phyloP scores from a whole-genome alignment of 768 basidiomycete genomes.

The Suillus lakei region DNA sequence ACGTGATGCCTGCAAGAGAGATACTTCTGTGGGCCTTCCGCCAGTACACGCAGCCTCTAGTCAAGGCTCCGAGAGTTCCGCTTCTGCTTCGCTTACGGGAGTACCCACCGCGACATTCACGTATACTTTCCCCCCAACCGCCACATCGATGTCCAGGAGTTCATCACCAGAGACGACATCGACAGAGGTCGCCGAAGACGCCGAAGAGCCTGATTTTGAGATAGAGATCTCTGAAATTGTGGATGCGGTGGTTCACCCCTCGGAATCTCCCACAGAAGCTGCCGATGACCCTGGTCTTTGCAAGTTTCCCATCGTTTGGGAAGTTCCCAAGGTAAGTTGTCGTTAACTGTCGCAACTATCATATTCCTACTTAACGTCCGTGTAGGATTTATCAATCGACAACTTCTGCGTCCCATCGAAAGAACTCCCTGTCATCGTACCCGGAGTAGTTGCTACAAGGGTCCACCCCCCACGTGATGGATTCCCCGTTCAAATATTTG shows the following conservation, averaged over 20 bases:
- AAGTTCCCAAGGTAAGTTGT: background rate
- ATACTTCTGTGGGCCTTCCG: background rate
- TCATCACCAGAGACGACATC: background rate
- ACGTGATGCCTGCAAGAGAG: background rate
- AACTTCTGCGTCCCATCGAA: background rate
- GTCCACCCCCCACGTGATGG: background rate
- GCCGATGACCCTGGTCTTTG: no score
- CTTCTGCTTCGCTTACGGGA: background rate
- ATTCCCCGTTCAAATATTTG: slow-evolving; percentile 13
- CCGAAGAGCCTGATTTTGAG: no score
- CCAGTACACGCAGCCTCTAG: background rate
- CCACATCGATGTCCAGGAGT: no score
- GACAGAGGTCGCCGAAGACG: background rate
- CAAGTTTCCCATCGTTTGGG: no score
- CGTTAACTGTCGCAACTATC: background rate
- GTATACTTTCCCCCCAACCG: background rate
- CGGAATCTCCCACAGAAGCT: no score
- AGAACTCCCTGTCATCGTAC: background rate
- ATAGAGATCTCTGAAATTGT: no score
- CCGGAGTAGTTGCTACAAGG: background rate
- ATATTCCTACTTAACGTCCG: no score
- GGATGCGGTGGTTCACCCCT: no score
- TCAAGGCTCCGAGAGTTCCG: no score
- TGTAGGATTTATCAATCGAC: slow-evolving; percentile 4
- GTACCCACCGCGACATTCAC: background rate